Percentiles rank a stretch among this genome's conserved stretches.
phyloP scores from a whole-genome alignment of 2,329 filamentous ascomycete genomes.

The Emmonsia crescens region DNA sequence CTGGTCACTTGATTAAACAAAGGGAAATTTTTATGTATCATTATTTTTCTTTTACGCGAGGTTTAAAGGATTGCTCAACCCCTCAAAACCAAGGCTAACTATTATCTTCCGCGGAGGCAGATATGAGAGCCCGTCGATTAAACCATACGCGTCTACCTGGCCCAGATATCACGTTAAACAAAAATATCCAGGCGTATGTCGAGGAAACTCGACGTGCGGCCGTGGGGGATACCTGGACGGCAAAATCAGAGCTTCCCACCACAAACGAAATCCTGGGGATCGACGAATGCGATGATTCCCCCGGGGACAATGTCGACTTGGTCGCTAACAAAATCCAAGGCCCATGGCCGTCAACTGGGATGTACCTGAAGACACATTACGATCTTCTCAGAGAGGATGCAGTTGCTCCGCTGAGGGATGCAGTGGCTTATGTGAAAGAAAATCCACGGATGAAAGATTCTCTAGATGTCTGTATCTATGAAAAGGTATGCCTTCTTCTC shows the following conservation, averaged over 20 bases:
- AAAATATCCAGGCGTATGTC: slow-evolving; percentile 23
- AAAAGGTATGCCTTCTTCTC: slow-evolving; percentile 42
- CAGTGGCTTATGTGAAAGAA: slow-evolving; percentile 47
- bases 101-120: neutral
- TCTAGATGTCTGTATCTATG: slow-evolving; percentile 53
- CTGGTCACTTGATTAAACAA: neutral
- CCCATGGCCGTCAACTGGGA: slow-evolving; percentile 49
- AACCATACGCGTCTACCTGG: neutral
- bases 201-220: slow-evolving; percentile 11
- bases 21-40: too few relatives aligned
- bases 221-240: slow-evolving; percentile 22
- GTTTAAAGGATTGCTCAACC: neutral
- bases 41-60: too few relatives aligned
- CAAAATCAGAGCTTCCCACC: slow-evolving; percentile 32
- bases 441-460: slow-evolving; percentile 49
- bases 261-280: slow-evolving; percentile 28
- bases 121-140: neutral
- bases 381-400: slow-evolving; percentile 65
- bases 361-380: slow-evolving; percentile 66
- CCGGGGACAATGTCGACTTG: slow-evolving; percentile 25
- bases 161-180: slow-evolving; percentile 15
- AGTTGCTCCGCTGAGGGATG: slow-evolving; percentile 55
- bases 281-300: slow-evolving; percentile 11
- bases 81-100: neutral
- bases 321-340: slow-evolving; percentile 44